Percentiles rank a stretch among this genome's conserved stretches.
Evolutionary conservation across 2,329 filamentous ascomycete species (phyloP).

Genomic region (Cryphonectria radicalis): DNA sequence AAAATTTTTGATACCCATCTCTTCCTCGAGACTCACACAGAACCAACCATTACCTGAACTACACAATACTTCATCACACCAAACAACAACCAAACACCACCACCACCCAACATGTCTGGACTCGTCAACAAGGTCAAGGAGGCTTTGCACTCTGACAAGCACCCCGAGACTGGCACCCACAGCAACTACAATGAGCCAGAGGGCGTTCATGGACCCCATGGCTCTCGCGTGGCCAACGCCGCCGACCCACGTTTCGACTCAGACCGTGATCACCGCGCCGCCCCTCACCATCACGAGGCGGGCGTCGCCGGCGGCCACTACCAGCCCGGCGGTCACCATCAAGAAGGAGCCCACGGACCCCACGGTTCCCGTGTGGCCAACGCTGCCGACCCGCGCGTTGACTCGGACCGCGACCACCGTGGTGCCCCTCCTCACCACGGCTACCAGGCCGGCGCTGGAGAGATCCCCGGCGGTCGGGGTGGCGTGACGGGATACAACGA

Average conservation of each 20-base stretch:
- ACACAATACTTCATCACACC: conserved; percentile 15
- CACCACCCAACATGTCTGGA: conserved; percentile 55
- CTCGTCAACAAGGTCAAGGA: conserved; percentile 66
- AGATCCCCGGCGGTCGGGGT: conserved; percentile 14
- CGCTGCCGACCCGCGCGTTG: conserved; percentile 55
- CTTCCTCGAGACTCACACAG: too few relatives aligned
- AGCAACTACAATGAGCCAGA: conserved; percentile 38
- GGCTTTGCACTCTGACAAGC: conserved; percentile 51
- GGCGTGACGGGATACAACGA: conserved; percentile 39
- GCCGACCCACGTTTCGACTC: conserved; percentile 57
- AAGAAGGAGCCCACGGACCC: conserved; percentile 44
- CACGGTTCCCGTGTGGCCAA: conserved; percentile 51
- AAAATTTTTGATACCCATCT: conserved; percentile 26
- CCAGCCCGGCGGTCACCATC: conserved; percentile 36
- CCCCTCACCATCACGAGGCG: conserved; percentile 28
- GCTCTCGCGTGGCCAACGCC: conserved; percentile 50
- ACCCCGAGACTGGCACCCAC: conserved; percentile 35
- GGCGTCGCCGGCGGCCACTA: conserved; percentile 42
- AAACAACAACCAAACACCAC: not conserved
- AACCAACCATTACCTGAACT: conserved; percentile 4
- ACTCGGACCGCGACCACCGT: conserved; percentile 52
- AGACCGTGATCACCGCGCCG: conserved; percentile 48
- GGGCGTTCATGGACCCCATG: conserved; percentile 48
- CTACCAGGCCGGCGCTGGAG: conserved; percentile 36
- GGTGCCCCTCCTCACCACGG: conserved; percentile 27